phyloP scores from a whole-genome alignment of 176 grass and related monocot species.

The Triticum aestivum region DNA sequence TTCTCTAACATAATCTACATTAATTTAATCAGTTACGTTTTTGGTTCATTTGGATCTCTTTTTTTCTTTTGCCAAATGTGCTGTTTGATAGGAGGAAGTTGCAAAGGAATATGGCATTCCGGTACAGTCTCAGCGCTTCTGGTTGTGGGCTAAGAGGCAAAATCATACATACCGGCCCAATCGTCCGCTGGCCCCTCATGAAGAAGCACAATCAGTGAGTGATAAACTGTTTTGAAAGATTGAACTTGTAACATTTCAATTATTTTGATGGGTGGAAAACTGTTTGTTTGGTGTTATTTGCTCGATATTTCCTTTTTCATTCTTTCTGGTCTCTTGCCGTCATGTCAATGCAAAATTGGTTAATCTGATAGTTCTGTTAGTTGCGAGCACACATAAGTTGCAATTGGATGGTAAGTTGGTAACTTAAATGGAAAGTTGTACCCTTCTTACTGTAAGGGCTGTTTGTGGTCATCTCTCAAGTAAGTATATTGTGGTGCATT shows the following conservation, averaged over 20 bases:
- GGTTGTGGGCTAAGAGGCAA: constrained; percentile 98
- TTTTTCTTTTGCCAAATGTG: constrained; percentile 25
- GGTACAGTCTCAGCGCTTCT: constrained; percentile 89
- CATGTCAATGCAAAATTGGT: background rate
- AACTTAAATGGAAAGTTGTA: constrained; percentile 18
- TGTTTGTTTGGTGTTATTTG: constrained; percentile 23
- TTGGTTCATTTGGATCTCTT: background rate
- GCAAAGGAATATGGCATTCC: constrained; percentile 92
- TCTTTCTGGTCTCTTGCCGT: background rate
- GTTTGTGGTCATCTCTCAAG: background rate
- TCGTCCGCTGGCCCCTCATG: constrained; percentile 61
- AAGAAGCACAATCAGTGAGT: constrained; percentile 83
- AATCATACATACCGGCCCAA: constrained; percentile 97
- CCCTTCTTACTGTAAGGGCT: background rate
- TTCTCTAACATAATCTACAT: background rate
- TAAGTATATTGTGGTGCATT: background rate
- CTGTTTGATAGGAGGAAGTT: constrained; percentile 73
- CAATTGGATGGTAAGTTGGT: background rate
- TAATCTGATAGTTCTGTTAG: background rate
- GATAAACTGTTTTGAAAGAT: background rate
- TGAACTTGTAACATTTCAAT: background rate
- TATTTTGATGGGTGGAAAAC: background rate
- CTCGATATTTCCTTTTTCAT: background rate
- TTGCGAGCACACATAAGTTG: background rate
- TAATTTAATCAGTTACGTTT: background rate